Base-by-base conservation (phyloP, 306 rosid genomes). In the Sophora flavescens region DNA sequence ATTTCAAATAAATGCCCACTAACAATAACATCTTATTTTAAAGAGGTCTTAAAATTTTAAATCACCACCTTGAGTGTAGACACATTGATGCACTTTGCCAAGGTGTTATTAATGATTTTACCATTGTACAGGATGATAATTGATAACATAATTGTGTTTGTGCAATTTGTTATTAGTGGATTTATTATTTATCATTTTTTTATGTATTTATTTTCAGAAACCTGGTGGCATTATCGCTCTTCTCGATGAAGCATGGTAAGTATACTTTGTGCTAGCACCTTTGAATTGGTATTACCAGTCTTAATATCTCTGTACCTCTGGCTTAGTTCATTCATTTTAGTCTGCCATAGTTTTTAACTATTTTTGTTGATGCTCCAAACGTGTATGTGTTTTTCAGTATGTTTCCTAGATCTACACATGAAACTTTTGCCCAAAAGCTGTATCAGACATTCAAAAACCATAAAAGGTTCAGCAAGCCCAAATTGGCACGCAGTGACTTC, bases 221-320 rank as follows among this genome's bases (percentile, higher is more conserved):
- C 99, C 99, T 70, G 99, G 99, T 63, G 99, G 99, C 81, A 93
- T 96, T 75, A 83, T 96, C 85, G 91, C 99, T 86, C 99, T 96
- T 82, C 88, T 96, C 30, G 99, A 96, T 80, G 99, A 96, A 81
- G 99, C 99, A 70, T 96, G 99, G 99, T 96, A 86, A 84, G 91
- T 78, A 30, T 75, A 78, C 60, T 60, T 33, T 41, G 75, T 14
- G 51, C 18, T 53, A 14, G 39, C 71, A 6, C 65, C 77, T 76
- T 82, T 52, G 64, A 59, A 74, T 56, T 69, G 63, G 36, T 48
- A 41, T 69, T 63, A 9, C 36, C 64, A 71, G 38, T 81, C 65
- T 53, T 73, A 62, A 53, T 36, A 80, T 67, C 61, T 51, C 71
- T 52, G 32, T 50, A 60, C 28, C 2, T 18, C 64, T 64, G 26